These are phyloP conservation scores for Yamadazyma diddensiae DNA, from an alignment of 1,139 yeast species.

Conservation along the genomic window DNA sequence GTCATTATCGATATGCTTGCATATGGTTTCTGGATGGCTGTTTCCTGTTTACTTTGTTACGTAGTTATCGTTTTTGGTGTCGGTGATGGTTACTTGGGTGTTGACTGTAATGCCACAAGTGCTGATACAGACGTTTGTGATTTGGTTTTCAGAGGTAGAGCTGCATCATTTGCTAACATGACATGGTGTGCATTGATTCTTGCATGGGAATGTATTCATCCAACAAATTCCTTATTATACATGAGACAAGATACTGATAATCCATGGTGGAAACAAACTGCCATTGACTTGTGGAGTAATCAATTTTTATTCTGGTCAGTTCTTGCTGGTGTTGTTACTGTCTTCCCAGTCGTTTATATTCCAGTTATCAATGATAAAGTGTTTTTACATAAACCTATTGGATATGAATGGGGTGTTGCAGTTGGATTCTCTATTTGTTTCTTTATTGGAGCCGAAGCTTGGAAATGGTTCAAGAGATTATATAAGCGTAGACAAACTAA, in stretches of 20 bases:
- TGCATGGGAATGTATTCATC: constrained; percentile 89
- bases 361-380: constrained; percentile 82
- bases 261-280: constrained; percentile 55
- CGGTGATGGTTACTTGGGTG: constrained; percentile 69
- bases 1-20: constrained; percentile 69
- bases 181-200: constrained; percentile 86
- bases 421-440: constrained; percentile 62
- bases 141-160: constrained; percentile 74
- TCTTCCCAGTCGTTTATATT: constrained; percentile 82
- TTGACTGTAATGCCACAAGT: constrained; percentile 48
- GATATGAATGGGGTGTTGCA: constrained; percentile 84
- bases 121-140: constrained; percentile 38
- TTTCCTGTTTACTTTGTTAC: constrained; percentile 66
- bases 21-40: constrained; percentile 75
- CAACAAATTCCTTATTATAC: constrained; percentile 67
- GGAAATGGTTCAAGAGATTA: constrained; percentile 65
- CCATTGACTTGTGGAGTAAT: constrained; percentile 69
- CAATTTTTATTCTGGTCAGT: constrained; percentile 85
- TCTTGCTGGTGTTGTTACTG: constrained; percentile 63
- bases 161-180: constrained; percentile 79
- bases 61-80: constrained; percentile 62
- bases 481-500: constrained; percentile 35
- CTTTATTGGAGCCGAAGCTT: constrained; percentile 59
- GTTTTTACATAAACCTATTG: constrained; percentile 70
- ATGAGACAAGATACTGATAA: constrained; percentile 70